Evolutionary conservation across 345 rosid species (phyloP), one percentile per base, ranked within the genome.

Genomic region (Cardamine occulta): DNA sequence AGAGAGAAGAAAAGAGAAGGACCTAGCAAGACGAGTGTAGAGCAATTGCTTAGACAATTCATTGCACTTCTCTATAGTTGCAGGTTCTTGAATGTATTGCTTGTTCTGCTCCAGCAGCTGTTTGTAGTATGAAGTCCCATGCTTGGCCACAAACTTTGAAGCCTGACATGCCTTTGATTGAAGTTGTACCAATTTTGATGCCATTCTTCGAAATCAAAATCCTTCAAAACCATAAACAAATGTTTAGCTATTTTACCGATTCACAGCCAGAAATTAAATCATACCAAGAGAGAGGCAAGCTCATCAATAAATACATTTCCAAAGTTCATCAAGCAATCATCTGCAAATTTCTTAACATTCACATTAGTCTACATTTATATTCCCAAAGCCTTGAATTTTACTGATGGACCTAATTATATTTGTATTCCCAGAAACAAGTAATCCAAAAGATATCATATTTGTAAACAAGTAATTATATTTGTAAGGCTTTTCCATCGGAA

Each of bases 11-110:
- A 54, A 53, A 29, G 47, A 11, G 39, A 57, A 7, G 3, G 64
- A 90, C 96, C 93, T 88, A 5, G 90, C 91, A 23, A 88, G 90
- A 67, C 90, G 89, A 77, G 96, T 88, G 86, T 87, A 85, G 13
- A 88, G 72, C 79, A 90, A 63, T 56, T 88, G 91, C 83, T 88
- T 87, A 8, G 87, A 78, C 77, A 88, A 74, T 37, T 76, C 82
- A 34, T 57, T 78, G 82, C 96, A 90, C 71, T 81, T 90, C 84
- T 88, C 89, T 13, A 83, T 77, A 9, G 84, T 83, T 10, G 90
- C 76, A 18, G 93, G 96, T 8, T 85, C 88, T 76, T 81, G 91
- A 42, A 88, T 81, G 47, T 79, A 82, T 18, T 90, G 87, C 82
- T 88, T 86, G 80, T 90, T 88, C 83, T 88, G 65, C 77, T 90